Percentiles rank a stretch among this genome's conserved stretches.
Conservation (phyloP, 2,329 filamentous ascomycete species). For the Apiospora arundinis region DNA sequence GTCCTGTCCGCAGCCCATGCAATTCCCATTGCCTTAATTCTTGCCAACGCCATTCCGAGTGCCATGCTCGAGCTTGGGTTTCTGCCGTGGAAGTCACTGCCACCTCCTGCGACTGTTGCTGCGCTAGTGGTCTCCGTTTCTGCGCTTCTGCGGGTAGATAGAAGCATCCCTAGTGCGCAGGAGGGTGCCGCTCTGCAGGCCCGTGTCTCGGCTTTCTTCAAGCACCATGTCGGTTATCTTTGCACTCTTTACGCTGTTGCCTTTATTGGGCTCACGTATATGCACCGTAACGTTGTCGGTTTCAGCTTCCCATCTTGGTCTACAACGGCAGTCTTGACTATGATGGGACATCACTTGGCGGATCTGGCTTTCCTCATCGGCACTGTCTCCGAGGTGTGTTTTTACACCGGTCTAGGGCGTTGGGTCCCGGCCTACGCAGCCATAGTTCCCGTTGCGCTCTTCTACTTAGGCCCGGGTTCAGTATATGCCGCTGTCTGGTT, state of each 20-base stretch:
- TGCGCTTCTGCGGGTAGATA: not conserved
- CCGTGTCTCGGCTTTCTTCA: conserved; percentile 7
- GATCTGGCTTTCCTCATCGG: conserved; percentile 17
- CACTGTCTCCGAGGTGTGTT: conserved; percentile 19
- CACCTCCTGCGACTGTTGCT: not conserved
- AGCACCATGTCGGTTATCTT: not conserved
- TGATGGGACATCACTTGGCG: not conserved
- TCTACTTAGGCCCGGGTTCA: conserved; percentile 27
- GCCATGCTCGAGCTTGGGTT: not conserved
- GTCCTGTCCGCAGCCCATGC: not conserved
- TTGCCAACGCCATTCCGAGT: not conserved
- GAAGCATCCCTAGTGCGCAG: not conserved
- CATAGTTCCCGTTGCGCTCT: conserved; percentile 18
- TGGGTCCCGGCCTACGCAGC: not conserved
- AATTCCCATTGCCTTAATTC: not conserved
- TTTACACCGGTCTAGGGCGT: not conserved
- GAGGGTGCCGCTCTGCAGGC: not conserved
- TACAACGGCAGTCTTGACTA: not conserved
- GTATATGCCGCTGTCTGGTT: conserved; percentile 16
- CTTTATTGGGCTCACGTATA: not conserved
- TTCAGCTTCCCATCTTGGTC: too few species aligned
- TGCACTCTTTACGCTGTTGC: not conserved
- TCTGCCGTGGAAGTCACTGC: not conserved
- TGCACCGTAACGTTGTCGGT: not conserved
- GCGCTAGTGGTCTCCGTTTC: not conserved